Evolutionary conservation across 345 rosid species (phyloP).

Genomic region (Eucalyptus sp.): DNA sequence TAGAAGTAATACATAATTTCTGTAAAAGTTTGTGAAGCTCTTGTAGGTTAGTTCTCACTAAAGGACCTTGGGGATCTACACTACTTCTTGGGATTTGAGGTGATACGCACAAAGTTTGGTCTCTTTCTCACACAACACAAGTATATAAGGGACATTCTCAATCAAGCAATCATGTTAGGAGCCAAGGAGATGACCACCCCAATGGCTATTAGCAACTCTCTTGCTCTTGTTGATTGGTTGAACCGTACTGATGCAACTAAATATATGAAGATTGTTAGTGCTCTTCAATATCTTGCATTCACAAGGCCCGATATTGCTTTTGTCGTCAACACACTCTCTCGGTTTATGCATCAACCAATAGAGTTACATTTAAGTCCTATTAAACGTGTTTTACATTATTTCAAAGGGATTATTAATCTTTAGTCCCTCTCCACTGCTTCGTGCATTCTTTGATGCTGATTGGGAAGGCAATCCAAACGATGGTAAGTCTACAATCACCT

Average conservation of each 20-base stretch:
- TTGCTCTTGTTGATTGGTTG: background rate
- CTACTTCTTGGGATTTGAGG: too few species aligned
- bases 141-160: too few species aligned
- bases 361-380: background rate
- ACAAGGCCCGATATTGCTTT: background rate
- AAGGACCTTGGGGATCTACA: too few species aligned
- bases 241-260: background rate
- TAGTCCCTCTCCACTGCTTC: background rate
- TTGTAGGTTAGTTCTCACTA: too few species aligned
- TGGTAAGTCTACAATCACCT: background rate
- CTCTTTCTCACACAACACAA: too few species aligned
- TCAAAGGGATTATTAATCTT: background rate
- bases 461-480: background rate
- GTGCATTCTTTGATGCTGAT: background rate
- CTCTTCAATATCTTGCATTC: background rate
- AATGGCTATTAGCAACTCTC: too few species aligned
- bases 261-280: background rate
- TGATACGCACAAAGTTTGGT: too few species aligned
- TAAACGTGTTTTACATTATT: background rate
- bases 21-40: too few species aligned
- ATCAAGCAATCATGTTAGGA: too few species aligned
- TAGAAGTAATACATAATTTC: too few species aligned
- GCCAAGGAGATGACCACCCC: too few species aligned
- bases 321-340: background rate
- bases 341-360: rapidly evolving